Evolutionary conservation across 768 basidiomycete species (phyloP).

Genomic region (Boletales sp.): DNA sequence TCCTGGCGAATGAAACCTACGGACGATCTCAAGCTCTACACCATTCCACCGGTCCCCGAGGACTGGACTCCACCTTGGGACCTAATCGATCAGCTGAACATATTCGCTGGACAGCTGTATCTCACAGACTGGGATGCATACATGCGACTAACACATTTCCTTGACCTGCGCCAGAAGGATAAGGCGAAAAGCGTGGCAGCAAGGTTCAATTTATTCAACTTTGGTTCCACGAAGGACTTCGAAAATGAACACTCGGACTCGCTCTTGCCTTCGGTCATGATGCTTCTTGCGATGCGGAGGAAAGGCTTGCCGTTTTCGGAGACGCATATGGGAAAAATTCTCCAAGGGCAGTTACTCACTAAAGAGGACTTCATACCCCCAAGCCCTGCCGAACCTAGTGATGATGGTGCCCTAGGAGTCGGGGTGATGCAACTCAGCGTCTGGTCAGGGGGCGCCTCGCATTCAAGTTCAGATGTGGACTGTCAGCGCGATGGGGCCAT

Average conservation of each 20-base stretch:
- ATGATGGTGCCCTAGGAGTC: too few relatives aligned
- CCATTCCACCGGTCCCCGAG: background rate
- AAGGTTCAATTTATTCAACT: too few relatives aligned
- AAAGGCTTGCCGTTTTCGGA: slow-evolving; percentile 34
- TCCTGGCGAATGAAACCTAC: background rate
- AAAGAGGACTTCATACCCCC: too few relatives aligned
- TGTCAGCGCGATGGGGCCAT: too few relatives aligned
- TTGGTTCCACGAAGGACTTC: background rate
- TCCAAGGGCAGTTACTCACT: slow-evolving; percentile 21
- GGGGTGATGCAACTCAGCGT: too few relatives aligned
- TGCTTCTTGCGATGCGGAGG: slow-evolving; percentile 25
- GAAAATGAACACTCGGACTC: background rate
- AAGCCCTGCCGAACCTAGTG: too few relatives aligned
- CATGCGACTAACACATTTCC: background rate
- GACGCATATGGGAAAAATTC: slow-evolving; percentile 39
- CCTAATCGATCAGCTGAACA: background rate
- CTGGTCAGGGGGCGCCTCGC: too few relatives aligned
- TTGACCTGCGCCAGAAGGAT: background rate
- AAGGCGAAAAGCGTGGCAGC: too few relatives aligned
- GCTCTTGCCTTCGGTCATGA: slow-evolving; percentile 20
- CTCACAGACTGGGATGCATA: background rate
- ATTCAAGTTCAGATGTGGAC: too few relatives aligned
- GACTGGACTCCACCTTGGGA: background rate
- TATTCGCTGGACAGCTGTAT: background rate
- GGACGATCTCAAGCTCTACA: background rate